These are phyloP conservation scores for Conticribra weissflogii DNA, from an alignment of 108 stramenopile genomes.

Conservation along the genomic window DNA sequence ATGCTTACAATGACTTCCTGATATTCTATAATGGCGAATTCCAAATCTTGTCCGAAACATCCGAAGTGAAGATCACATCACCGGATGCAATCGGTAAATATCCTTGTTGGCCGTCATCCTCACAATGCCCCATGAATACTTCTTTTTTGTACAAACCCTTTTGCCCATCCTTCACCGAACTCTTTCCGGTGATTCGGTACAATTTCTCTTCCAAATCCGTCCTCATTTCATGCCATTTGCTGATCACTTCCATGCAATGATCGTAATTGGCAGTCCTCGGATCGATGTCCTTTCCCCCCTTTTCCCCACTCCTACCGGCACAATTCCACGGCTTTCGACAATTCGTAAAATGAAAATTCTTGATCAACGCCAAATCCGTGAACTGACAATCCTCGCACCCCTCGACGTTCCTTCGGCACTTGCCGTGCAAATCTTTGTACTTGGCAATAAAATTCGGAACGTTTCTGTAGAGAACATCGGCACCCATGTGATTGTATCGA, in stretches of 20 bases:
- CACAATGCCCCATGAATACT: constrained; percentile 66
- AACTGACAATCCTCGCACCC: constrained; percentile 55
- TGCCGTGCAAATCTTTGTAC: constrained; percentile 39
- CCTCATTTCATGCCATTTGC: constrained; percentile 60
- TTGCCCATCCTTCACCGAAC: constrained; percentile 36
- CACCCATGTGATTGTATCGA: constrained; percentile 72
- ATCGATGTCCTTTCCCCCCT: constrained; percentile 36
- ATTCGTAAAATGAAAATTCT: constrained; percentile 64
- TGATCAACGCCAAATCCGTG: constrained; percentile 43
- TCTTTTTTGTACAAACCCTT: constrained; percentile 49
- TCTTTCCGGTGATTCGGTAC: constrained; percentile 28
- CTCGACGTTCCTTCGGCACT: constrained; percentile 34
- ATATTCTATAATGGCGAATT: too few species aligned
- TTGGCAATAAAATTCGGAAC: constrained; percentile 41
- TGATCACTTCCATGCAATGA: constrained; percentile 58
- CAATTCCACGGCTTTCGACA: constrained; percentile 78
- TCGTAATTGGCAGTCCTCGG: constrained; percentile 40
- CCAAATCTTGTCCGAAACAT: constrained; percentile 19
- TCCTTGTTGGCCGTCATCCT: constrained; percentile 35
- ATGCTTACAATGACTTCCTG: too few species aligned
- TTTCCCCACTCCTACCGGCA: constrained; percentile 16
- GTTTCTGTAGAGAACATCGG: constrained; percentile 31
- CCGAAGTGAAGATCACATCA: constrained; percentile 12
- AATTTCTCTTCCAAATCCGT: constrained; percentile 58
- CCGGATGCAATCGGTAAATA: constrained; percentile 44